Evolutionary conservation across 2,329 filamentous ascomycete genomes (phyloP), one percentile per base, ranked within the genome.

Genomic region (Neocucurbitaria cava): DNA sequence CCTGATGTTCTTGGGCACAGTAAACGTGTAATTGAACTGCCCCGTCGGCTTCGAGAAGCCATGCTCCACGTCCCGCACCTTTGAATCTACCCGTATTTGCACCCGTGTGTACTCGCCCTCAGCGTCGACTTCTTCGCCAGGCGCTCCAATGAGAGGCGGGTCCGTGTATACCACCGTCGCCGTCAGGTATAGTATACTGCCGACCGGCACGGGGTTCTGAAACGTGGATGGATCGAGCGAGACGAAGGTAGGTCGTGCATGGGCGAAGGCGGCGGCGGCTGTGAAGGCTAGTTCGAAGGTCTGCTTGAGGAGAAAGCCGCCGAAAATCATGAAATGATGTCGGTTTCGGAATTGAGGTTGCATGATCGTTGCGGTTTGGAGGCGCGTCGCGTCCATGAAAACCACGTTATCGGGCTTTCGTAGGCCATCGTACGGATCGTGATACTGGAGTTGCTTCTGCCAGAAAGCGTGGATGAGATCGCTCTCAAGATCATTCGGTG

Each of bases 251-350:
- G 89, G 89, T 3, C 88, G 81, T 1, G 84, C 82, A 68, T 90
- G 88, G 0, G 88, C 85, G 68, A 90, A 90, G 8, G 85, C 85
- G 1, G 89, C 87, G 0, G 87, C 88, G 66, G 87, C 89, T 71
- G 88, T 90, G 76, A 91, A 92, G 1, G 89, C 89, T 6, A 91
- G 81, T 74, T 92, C 89, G 65, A 91, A 91, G 0, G 88, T 89
- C 67, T 89, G 86, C 69, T 90, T 89, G 10, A 92, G 79, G 10
- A 91, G 82, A 70, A 88, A 91, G 13, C 89, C 89, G 46, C 89
- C 89, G 65, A 91, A 92, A 49, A 92, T 90, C 88, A 91, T 90
- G 72, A 89, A 89, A 65, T 89, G 87, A 73, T 91, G 88, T 1
- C 86, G 76, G 72, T 89, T 89, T 43, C 87, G 83, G 71, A 87